These are phyloP conservation scores for Bothriochloa decipiens DNA, from an alignment of 176 grass and related monocot genomes.

Conservation along the genomic window DNA sequence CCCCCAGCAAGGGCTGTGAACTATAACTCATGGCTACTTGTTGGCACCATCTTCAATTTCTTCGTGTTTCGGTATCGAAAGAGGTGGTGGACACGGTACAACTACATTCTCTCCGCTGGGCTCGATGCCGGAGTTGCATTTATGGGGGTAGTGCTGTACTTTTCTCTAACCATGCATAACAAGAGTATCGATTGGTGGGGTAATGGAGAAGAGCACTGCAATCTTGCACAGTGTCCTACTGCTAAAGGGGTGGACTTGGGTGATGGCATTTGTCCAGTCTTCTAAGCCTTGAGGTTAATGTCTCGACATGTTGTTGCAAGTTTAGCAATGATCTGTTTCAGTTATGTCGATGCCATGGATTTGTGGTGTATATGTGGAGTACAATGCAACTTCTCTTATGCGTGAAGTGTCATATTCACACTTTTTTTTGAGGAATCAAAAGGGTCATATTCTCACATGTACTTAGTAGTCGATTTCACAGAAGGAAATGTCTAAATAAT, in stretches of 20 bases:
- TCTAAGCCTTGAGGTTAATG: constrained; percentile 33
- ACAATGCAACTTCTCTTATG: neutral
- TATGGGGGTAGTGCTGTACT: constrained; percentile 79
- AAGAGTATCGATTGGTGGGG: constrained; percentile 66
- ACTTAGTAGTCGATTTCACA: neutral
- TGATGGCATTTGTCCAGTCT: constrained; percentile 49
- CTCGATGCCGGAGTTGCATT: constrained; percentile 77
- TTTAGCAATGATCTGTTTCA: neutral
- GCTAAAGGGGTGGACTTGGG: constrained; percentile 58
- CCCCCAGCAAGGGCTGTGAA: constrained; percentile 71
- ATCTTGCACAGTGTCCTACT: constrained; percentile 65
- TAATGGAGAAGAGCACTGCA: constrained; percentile 64
- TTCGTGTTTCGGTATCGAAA: constrained; percentile 72
- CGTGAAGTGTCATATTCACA: constrained; percentile 10
- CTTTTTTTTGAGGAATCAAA: no score
- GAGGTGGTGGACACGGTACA: constrained; percentile 87
- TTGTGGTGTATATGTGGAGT: constrained; percentile 9
- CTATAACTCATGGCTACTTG: constrained; percentile 70
- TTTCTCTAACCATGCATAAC: constrained; percentile 64
- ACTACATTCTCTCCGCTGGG: constrained; percentile 78
- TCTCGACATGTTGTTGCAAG: neutral
- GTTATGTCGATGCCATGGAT: neutral
- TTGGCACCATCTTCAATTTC: constrained; percentile 83
- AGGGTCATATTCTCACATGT: neutral
- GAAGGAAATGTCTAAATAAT: neutral